phyloP scores from a whole-genome alignment of 1,284 basidiomycete species.

The Mycena citricolor region DNA sequence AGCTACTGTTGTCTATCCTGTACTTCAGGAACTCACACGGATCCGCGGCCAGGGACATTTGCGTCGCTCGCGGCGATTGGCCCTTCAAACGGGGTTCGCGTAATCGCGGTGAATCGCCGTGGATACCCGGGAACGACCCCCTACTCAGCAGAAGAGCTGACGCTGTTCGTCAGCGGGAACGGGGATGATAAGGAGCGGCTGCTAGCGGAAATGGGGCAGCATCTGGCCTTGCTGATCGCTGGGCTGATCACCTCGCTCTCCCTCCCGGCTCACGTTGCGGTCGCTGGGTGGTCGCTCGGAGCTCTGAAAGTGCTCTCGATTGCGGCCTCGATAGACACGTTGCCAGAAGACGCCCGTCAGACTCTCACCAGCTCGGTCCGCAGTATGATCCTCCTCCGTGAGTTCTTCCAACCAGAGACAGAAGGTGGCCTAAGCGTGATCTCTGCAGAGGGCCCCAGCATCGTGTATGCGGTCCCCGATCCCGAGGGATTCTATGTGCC shows the following conservation, averaged over 20 bases:
- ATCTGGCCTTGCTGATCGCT: slow-evolving; percentile 25
- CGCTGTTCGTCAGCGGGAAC: slow-evolving; percentile 13
- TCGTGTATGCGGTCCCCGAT: slow-evolving; percentile 9
- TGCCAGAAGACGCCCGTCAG: slow-evolving; percentile 5
- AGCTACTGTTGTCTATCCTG: background rate
- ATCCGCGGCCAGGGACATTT: slow-evolving; percentile 21
- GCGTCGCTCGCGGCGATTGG: slow-evolving; percentile 22
- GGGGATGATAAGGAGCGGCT: slow-evolving; percentile 15
- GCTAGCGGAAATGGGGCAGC: slow-evolving; percentile 22
- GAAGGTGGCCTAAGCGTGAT: too few relatives aligned
- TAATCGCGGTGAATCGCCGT: slow-evolving; percentile 26
- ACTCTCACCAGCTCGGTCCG: slow-evolving; percentile 11
- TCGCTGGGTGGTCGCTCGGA: slow-evolving; percentile 19
- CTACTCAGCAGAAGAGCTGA: slow-evolving; percentile 22
- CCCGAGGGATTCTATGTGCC: slow-evolving; percentile 10
- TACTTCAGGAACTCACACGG: background rate
- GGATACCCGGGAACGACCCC: slow-evolving; percentile 28
- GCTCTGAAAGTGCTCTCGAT: slow-evolving; percentile 9
- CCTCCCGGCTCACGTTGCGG: slow-evolving; percentile 18
- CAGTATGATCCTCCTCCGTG: slow-evolving; percentile 16
- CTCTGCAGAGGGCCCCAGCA: too few relatives aligned
- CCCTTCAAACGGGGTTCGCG: slow-evolving; percentile 19
- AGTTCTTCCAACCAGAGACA: background rate
- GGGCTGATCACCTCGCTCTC: slow-evolving; percentile 21
- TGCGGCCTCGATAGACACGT: slow-evolving; percentile 9